Evolutionary conservation across 73 alveolate species (phyloP).

Genomic region (Paramecium tetraurelia): DNA sequence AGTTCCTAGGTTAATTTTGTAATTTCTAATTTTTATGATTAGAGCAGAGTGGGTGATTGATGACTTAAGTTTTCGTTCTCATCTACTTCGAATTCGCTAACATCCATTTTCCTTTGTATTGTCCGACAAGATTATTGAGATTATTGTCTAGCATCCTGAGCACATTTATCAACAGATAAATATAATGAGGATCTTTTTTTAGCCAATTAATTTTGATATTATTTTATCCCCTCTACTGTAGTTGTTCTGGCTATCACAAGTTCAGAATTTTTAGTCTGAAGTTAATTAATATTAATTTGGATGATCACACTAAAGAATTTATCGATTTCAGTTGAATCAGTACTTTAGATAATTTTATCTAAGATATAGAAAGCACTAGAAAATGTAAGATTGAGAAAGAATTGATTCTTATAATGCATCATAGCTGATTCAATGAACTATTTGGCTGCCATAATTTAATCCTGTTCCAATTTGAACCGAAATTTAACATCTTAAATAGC

Average conservation of each 20-base stretch:
- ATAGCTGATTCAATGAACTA: neutral
- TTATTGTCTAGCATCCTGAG: neutral
- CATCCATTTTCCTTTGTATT: neutral
- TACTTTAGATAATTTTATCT: neutral
- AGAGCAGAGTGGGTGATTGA: neutral
- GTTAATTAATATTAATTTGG: neutral
- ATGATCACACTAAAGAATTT: neutral
- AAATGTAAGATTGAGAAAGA: neutral
- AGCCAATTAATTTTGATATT: neutral
- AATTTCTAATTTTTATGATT: neutral
- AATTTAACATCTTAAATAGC: slow-evolving; percentile 22
- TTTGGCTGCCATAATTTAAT: neutral
- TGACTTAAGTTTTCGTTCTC: neutral
- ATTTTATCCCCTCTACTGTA: neutral
- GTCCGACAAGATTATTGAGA: neutral
- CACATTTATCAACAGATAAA: slow-evolving; percentile 23
- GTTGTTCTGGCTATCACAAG: neutral
- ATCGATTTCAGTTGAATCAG: neutral
- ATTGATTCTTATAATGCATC: slow-evolving; percentile 11
- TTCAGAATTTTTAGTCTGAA: neutral
- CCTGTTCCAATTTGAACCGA: slow-evolving; percentile 6
- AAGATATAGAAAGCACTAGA: neutral
- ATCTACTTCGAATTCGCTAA: neutral
- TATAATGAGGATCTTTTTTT: neutral
- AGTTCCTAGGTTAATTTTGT: neutral